Evolutionary conservation across 345 rosid genomes (phyloP).

Genomic region (Heritiera littoralis): DNA sequence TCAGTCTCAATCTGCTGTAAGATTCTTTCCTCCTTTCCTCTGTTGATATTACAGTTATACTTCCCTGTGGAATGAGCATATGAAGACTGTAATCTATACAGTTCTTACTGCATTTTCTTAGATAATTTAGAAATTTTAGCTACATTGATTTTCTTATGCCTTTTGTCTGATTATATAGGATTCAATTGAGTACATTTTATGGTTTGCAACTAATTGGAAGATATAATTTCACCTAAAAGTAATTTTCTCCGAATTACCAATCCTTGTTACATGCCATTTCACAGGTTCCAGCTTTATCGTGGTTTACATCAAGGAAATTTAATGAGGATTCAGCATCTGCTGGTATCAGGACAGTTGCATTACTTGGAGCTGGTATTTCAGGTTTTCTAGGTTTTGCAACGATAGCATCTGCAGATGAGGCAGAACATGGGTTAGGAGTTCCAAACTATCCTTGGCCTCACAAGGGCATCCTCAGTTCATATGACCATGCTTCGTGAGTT

Average conservation of each 20-base stretch:
- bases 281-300: conserved; percentile 64
- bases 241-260: not conserved
- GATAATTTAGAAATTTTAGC: not conserved
- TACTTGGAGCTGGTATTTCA: conserved; percentile 87
- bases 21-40: conserved; percentile 9
- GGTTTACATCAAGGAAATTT: conserved; percentile 65
- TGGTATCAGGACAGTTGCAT: conserved; percentile 61
- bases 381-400: conserved; percentile 79
- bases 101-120: not conserved
- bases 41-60: not conserved
- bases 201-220: not conserved
- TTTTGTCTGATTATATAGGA: not conserved
- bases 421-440: conserved; percentile 87
- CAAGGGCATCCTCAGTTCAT: conserved; percentile 92
- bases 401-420: conserved; percentile 92
- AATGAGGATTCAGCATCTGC: conserved; percentile 60
- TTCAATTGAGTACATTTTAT: not conserved
- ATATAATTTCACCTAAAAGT: not conserved
- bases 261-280: conserved; percentile 24
- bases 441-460: conserved; percentile 99
- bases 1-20: conserved; percentile 67
- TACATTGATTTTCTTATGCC: conserved; percentile 5
- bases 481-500: conserved; percentile 99
- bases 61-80: not conserved
- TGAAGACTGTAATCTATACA: not conserved